Conservation (phyloP, 257 asterid genomes). For the Solanum dulcamara region DNA sequence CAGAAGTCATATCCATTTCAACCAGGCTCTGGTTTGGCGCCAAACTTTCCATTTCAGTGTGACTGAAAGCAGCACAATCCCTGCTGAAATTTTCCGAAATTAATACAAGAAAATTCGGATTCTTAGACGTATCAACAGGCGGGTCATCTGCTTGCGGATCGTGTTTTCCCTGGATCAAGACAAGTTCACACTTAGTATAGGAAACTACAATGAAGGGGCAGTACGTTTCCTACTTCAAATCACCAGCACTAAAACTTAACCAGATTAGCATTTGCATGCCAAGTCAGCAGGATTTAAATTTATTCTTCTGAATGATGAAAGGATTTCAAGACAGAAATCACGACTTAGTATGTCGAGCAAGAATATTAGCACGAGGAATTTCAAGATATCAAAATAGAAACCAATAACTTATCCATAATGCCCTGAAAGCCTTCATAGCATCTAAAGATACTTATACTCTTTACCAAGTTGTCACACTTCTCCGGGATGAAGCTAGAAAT, state of each 20-base stretch:
- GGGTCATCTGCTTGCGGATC: conserved; percentile 59
- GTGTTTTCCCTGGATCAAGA: conserved; percentile 54
- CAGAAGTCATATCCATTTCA: conserved; percentile 56
- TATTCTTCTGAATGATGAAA: not conserved
- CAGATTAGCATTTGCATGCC: not conserved
- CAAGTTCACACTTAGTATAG: not conserved
- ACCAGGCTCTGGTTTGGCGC: conserved; percentile 56
- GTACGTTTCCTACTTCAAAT: not conserved
- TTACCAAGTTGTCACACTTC: not conserved
- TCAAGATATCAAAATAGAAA: not conserved
- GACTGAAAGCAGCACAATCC: conserved; percentile 65
- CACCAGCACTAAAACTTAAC: not conserved
- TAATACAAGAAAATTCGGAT: conserved; percentile 79
- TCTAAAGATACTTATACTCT: not conserved
- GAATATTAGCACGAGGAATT: not conserved
- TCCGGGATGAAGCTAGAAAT: not conserved
- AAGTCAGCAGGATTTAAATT: not conserved
- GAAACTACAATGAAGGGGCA: not conserved
- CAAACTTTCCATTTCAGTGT: conserved; percentile 47
- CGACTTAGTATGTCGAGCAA: not conserved
- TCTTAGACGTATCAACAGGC: conserved; percentile 55
- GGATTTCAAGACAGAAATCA: not conserved
- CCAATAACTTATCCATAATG: not conserved
- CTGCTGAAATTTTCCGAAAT: conserved; percentile 71
- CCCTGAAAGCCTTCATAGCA: not conserved